Evolutionary conservation across 345 rosid genomes (phyloP).

Genomic region (Arabis alpina): DNA sequence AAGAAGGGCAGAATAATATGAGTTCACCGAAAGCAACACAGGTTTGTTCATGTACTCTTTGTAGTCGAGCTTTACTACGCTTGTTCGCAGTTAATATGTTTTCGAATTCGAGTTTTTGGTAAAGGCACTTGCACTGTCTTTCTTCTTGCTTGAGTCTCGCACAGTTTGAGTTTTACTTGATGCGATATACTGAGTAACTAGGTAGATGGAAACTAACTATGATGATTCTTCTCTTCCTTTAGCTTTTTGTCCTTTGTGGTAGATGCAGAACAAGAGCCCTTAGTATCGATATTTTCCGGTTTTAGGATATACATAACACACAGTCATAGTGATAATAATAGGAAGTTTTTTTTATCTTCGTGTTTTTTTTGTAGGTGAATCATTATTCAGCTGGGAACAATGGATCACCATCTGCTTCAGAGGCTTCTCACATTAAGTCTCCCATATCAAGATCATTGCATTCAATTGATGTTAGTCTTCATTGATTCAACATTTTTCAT

Average conservation of each 20-base stretch:
- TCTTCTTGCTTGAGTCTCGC: background rate
- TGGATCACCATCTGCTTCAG: constrained; percentile 59
- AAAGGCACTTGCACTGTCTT: background rate
- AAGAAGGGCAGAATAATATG: constrained; percentile 57
- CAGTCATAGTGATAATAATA: constrained; percentile 18
- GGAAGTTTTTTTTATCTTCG: background rate
- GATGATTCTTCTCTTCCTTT: constrained; percentile 13
- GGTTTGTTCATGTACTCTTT: constrained; percentile 14
- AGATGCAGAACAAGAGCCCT: constrained; percentile 22
- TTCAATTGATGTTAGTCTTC: constrained; percentile 59
- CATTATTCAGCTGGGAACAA: constrained; percentile 45
- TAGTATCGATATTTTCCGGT: constrained; percentile 2
- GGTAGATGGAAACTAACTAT: constrained; percentile 13
- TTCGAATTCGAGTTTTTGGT: background rate
- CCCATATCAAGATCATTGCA: constrained; percentile 53
- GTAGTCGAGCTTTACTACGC: background rate
- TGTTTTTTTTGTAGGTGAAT: constrained; percentile 32
- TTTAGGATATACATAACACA: background rate
- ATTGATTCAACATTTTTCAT: constrained; percentile 7
- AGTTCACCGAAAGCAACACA: constrained; percentile 28
- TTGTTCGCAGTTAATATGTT: constrained; percentile 2
- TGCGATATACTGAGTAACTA: background rate
- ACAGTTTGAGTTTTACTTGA: background rate
- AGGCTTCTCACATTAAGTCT: constrained; percentile 57
- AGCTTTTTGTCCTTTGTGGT: constrained; percentile 2